Percentiles rank a stretch among this genome's conserved stretches.
Evolutionary conservation across 1,284 basidiomycete genomes (phyloP).

Genomic region (Ustilago trichophora): DNA sequence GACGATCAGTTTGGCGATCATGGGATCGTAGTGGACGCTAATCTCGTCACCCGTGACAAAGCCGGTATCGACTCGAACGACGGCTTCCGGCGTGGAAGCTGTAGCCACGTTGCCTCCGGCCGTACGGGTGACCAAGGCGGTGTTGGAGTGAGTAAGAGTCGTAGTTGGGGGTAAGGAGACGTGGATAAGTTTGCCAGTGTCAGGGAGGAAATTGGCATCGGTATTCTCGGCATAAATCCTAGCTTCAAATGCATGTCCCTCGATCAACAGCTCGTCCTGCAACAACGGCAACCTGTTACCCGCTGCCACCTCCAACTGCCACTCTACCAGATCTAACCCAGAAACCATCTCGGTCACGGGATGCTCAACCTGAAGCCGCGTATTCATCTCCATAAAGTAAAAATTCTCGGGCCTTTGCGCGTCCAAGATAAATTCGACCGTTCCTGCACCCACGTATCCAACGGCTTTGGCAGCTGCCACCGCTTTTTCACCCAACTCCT

Average conservation of each 20-base stretch:
- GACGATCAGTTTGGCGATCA: slow-evolving; percentile 92
- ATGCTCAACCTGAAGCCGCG: slow-evolving; percentile 80
- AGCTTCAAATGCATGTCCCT: slow-evolving; percentile 92
- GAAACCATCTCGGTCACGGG: slow-evolving; percentile 96
- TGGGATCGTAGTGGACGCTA: slow-evolving; percentile 78
- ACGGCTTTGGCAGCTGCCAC: slow-evolving; percentile 90
- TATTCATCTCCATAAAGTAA: slow-evolving; percentile 73
- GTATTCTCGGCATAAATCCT: slow-evolving; percentile 93
- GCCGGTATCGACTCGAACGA: slow-evolving; percentile 88
- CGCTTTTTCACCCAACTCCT: slow-evolving; percentile 84
- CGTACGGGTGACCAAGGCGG: background rate
- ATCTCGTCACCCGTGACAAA: slow-evolving; percentile 82
- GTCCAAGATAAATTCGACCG: slow-evolving; percentile 72
- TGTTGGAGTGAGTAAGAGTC: slow-evolving; percentile 62
- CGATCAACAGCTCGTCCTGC: slow-evolving; percentile 80
- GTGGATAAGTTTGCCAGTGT: slow-evolving; percentile 83
- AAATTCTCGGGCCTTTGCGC: slow-evolving; percentile 42
- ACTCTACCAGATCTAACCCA: slow-evolving; percentile 88
- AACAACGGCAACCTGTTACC: slow-evolving; percentile 83
- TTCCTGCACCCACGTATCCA: slow-evolving; percentile 92
- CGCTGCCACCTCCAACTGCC: slow-evolving; percentile 85
- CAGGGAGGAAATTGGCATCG: slow-evolving; percentile 77
- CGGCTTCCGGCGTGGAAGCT: slow-evolving; percentile 69
- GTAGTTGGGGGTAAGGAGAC: slow-evolving; percentile 69
- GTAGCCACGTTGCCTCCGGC: background rate